Evolutionary conservation across 148 eudicot genomes (phyloP).

Genomic region (Silene conica): DNA sequence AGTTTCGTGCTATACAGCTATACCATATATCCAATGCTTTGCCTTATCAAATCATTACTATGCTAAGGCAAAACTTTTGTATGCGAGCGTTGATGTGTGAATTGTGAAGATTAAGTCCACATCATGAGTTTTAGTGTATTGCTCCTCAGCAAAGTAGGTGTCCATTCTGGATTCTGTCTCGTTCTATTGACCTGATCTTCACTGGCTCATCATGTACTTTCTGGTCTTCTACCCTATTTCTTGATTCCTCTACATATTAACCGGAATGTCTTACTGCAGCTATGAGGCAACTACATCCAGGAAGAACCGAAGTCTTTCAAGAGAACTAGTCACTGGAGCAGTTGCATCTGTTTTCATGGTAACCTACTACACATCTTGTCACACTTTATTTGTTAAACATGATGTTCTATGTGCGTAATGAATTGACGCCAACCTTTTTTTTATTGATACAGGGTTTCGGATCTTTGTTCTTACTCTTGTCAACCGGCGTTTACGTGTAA

Average conservation of each 20-base stretch:
- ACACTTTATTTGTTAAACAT: not conserved
- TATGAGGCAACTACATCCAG: slow-evolving; percentile 92
- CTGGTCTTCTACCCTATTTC: not conserved
- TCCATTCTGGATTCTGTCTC: not conserved
- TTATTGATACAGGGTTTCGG: slow-evolving; percentile 84
- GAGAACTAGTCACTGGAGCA: slow-evolving; percentile 78
- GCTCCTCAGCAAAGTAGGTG: not conserved
- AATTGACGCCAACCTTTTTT: slow-evolving; percentile 4
- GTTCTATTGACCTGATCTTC: not conserved
- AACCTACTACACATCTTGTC: slow-evolving; percentile 15
- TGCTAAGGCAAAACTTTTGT: not conserved
- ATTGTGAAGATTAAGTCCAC: not conserved
- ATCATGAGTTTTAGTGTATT: not conserved
- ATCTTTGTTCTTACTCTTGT: slow-evolving; percentile 86
- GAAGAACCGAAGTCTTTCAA: slow-evolving; percentile 82
- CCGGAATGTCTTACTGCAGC: slow-evolving; percentile 35
- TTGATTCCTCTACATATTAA: not conserved
- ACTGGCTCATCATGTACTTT: not conserved
- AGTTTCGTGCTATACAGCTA: no score
- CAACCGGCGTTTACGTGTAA: slow-evolving; percentile 77
- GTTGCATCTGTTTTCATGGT: slow-evolving; percentile 95
- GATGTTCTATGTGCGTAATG: not conserved
- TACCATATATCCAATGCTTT: not conserved
- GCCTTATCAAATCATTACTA: not conserved
- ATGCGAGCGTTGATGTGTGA: not conserved